Base-by-base conservation (phyloP, 2,329 filamentous ascomycete genomes). In the Alternaria atra region DNA sequence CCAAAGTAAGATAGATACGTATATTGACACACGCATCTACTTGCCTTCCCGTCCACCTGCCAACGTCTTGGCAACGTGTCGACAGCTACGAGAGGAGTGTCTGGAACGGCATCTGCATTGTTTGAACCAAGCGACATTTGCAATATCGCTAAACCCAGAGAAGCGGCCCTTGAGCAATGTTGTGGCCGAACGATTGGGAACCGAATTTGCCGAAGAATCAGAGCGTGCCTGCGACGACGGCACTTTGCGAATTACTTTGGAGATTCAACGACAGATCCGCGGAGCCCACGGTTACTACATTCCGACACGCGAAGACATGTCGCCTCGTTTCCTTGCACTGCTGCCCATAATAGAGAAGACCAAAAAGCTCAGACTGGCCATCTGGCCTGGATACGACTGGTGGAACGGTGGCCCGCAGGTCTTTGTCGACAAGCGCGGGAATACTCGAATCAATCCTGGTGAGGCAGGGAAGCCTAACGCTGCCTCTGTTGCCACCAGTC, bases 371-470 rank as follows among this genome's bases (percentile, higher is more conserved):
- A 68, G 65, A 23, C 50, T 77, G 10, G 44, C 65, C 5, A 60
- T 76, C 0, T 75, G 69, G 73, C 65, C 67, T 4, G 71, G 68
- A 1, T 74, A 62, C 48, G 67, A 73, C 32, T 76, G 72, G 72
- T 73, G 67, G 71, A 65, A 60, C 39, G 60, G 58, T 42, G 54
- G 55, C 20, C 55, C 64, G 3, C 66, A 55, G 17, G 40, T 57
- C n/a, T 43, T 54, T 9, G 10, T 54, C 42, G 46, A 35, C 42
- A 30, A 42, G n/a, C 52, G 50, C 25, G 57, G 60, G 12, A 64
- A 59, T 17, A 40, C 52, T 48, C 54, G 51, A 25, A 17, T 53
- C 32, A 58, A 54, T 15, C 46, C 53, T 35, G 55, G 48, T 27
- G 50, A 58, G 12, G 50, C 50, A n/a, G 17, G 47, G 5, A 65